phyloP scores from a whole-genome alignment of 768 basidiomycete genomes.

The Chlorophyllum brunneum region DNA sequence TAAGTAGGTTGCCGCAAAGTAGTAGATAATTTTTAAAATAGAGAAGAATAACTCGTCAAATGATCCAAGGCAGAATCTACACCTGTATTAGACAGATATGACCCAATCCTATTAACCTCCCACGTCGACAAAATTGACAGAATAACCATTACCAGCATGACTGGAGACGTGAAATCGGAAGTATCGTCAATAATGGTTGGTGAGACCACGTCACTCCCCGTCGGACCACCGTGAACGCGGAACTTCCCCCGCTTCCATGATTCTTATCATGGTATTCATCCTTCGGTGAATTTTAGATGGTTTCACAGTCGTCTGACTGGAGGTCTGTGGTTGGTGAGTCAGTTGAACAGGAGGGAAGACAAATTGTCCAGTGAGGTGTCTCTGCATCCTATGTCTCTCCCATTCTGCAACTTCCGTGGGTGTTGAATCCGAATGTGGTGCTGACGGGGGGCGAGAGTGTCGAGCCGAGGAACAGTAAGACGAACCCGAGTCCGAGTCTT shows the following conservation, averaged over 20 bases:
- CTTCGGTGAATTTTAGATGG: slow-evolving; percentile 22
- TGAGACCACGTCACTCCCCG: slow-evolving; percentile 17
- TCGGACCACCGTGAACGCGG: slow-evolving; percentile 24
- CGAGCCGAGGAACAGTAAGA: not conserved
- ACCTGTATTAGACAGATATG: too few species aligned
- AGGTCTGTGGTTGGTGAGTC: slow-evolving; percentile 5
- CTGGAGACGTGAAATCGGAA: not conserved
- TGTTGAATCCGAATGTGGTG: slow-evolving; percentile 25
- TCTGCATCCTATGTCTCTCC: slow-evolving; percentile 31
- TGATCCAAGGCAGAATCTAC: too few species aligned
- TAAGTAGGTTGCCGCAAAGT: too few species aligned
- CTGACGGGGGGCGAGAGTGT: slow-evolving; percentile 24
- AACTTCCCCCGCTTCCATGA: slow-evolving; percentile 29
- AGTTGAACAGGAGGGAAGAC: slow-evolving; percentile 37
- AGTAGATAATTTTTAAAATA: too few species aligned
- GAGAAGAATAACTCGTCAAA: too few species aligned
- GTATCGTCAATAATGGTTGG: not conserved
- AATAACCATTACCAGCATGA: too few species aligned
- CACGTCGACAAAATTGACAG: too few species aligned
- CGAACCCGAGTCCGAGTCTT: not conserved
- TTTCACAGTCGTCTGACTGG: slow-evolving; percentile 6
- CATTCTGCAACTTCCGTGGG: slow-evolving; percentile 33
- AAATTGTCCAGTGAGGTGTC: slow-evolving; percentile 36
- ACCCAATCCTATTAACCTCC: too few species aligned
- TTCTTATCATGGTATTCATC: slow-evolving; percentile 29